These are phyloP conservation scores for Erodium texanum DNA, from an alignment of 441 rosid species.

Conservation along the genomic window DNA sequence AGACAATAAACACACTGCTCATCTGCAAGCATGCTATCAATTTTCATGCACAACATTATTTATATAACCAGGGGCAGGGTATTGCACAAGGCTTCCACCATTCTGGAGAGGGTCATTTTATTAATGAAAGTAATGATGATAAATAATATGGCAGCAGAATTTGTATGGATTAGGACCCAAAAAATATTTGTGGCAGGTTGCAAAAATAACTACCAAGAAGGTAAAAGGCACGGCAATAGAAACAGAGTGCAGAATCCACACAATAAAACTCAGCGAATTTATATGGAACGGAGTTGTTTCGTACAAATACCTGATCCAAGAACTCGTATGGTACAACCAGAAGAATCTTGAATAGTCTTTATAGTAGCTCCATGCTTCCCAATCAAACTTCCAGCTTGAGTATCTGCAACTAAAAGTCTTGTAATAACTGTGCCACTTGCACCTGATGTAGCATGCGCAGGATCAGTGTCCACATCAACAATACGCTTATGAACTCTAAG, in stretches of 20 bases:
- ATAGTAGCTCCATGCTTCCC: constrained; percentile 29
- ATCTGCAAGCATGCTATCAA: not conserved
- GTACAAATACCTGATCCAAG: constrained; percentile 18
- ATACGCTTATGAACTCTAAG: constrained; percentile 25
- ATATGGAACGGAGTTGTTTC: not conserved
- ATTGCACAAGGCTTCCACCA: not conserved
- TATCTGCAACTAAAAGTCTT: constrained; percentile 26
- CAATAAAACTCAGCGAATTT: not conserved
- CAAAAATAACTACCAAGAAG: not conserved
- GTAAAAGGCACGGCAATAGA: not conserved
- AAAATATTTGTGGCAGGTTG: not conserved
- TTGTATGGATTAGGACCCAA: not conserved
- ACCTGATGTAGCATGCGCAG: constrained; percentile 14
- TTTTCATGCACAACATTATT: not conserved
- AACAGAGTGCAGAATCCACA: not conserved
- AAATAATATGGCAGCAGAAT: not conserved
- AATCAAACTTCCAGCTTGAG: constrained; percentile 27
- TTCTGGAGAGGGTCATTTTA: not conserved
- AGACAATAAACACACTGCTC: not conserved
- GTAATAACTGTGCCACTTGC: constrained; percentile 23
- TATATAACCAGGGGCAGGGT: not conserved
- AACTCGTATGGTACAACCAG: constrained; percentile 24
- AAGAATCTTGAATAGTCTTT: constrained; percentile 27
- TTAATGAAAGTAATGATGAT: not conserved
- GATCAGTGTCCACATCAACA: constrained; percentile 21